Base-by-base conservation (phyloP, 345 rosid genomes). In the Cardiospermum halicacabum region DNA sequence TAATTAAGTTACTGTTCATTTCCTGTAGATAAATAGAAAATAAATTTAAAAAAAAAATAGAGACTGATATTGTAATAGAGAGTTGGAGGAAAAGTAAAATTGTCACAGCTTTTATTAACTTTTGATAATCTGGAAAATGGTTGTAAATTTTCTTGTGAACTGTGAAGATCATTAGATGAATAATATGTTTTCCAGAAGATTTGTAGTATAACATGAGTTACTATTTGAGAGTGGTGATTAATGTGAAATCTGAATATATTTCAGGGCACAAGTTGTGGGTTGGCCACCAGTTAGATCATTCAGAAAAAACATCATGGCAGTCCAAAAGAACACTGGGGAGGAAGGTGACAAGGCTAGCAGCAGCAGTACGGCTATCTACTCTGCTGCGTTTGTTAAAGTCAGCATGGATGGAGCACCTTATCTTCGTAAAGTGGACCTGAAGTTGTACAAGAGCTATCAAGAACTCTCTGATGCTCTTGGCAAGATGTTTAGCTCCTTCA, bases 361-460 rank as follows among this genome's bases (percentile, higher is more conserved):
- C 73, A 60, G 75, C 69, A 62, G 58, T 59, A 9, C 37, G 68
- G 60, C 62, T 59, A 9, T 42, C 37, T 7, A 49, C 32, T 9
- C 42, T 0, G 85, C 71, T 0, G 89, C 88, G 9, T 84, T 81
- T 37, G 87, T 89, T 65, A 89, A 89, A 64, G 96, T 89, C 53
- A 85, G 91, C 85, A 78, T 89, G 91, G 96, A 85, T 16, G 96
- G 96, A 9, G 96, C 96, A n/a, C 96, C 96, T 0, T 89, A 89
- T 69, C 75, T 89, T 43, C 81, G 96, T 32, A 89, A 89, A 59
- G 88, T 89, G 39, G 96, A 89, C 76, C 69, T 89, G 66, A 89
- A 85, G 67, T 63, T 85, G 32, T 87, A 85, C 84, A 83, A 82
- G 66, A 84, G 88, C 69, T 89, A 89, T 67, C 77, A 74, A 28